Evolutionary conservation across 129 eudicot genomes (phyloP).

Genomic region (Saposhnikovia divaricata): DNA sequence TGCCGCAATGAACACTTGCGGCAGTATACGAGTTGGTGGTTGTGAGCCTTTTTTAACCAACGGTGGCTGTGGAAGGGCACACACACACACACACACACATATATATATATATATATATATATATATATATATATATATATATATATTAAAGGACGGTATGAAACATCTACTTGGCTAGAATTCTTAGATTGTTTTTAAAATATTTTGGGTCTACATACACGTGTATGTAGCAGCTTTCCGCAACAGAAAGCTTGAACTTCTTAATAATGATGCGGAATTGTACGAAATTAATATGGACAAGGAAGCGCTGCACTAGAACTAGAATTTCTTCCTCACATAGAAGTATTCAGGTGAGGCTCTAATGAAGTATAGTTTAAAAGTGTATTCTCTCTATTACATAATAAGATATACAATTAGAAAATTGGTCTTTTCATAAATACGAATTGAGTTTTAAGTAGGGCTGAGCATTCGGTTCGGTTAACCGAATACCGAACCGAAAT

Average conservation of each 20-base stretch:
- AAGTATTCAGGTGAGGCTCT: slow-evolving; percentile 39
- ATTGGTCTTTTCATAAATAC: not conserved
- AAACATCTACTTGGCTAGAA: not conserved
- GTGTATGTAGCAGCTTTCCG: slow-evolving; percentile 64
- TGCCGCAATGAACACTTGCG: no score
- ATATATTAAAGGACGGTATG: no score
- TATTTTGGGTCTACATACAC: slow-evolving; percentile 17
- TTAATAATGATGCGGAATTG: slow-evolving; percentile 36
- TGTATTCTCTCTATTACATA: not conserved
- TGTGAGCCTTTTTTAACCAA: no score
- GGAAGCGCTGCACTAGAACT: slow-evolving; percentile 40
- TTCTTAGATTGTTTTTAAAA: not conserved
- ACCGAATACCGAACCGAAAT: no score
- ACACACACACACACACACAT: no score
- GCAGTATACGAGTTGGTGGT: no score
- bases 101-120: no score
- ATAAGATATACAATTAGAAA: not conserved
- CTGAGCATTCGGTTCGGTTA: no score
- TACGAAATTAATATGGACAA: slow-evolving; percentile 44
- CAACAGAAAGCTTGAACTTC: slow-evolving; percentile 56
- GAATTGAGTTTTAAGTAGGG: not conserved
- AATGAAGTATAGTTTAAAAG: not conserved
- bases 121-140: no score
- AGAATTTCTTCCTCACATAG: slow-evolving; percentile 45
- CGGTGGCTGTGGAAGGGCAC: no score